These are phyloP conservation scores for Zygotorulaspora sp. DNA, from an alignment of 805 yeast species.

Conservation along the genomic window DNA sequence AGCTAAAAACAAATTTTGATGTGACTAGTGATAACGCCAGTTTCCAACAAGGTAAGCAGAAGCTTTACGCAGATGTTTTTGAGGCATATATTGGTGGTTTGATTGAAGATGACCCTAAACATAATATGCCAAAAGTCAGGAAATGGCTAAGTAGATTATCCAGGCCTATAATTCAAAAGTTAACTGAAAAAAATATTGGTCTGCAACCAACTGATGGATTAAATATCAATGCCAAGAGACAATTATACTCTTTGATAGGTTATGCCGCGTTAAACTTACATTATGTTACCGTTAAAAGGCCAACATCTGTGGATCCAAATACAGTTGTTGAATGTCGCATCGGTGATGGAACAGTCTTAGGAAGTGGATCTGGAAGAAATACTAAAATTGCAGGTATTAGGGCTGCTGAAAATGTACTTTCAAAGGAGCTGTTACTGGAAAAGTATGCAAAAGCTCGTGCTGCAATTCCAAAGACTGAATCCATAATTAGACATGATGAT, in stretches of 20 bases:
- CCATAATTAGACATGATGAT: constrained; percentile 22
- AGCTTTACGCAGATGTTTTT: constrained; percentile 80
- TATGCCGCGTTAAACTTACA: constrained; percentile 60
- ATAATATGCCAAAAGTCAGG: constrained; percentile 46
- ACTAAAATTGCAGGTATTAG: constrained; percentile 72
- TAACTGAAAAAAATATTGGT: constrained; percentile 19
- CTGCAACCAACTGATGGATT: constrained; percentile 37
- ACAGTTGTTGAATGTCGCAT: constrained; percentile 64
- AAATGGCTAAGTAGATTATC: constrained; percentile 55
- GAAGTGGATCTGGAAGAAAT: constrained; percentile 66
- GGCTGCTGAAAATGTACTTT: constrained; percentile 80
- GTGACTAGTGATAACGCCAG: constrained; percentile 20
- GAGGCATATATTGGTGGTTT: constrained; percentile 94
- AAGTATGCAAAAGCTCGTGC: constrained; percentile 58
- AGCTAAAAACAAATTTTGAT: constrained; percentile 48
- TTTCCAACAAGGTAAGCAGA: constrained; percentile 52
- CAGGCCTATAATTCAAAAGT: constrained; percentile 39
- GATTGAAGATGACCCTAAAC: constrained; percentile 46
- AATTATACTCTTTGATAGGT: constrained; percentile 75
- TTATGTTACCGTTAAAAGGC: constrained; percentile 44
- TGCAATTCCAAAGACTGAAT: constrained; percentile 43
- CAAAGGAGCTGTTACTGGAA: constrained; percentile 54
- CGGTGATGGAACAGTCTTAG: constrained; percentile 58
- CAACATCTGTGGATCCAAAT: constrained; percentile 36
- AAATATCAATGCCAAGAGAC: constrained; percentile 68